phyloP scores from a whole-genome alignment of 2,329 filamentous ascomycete species.

The Alternaria gaisen region DNA sequence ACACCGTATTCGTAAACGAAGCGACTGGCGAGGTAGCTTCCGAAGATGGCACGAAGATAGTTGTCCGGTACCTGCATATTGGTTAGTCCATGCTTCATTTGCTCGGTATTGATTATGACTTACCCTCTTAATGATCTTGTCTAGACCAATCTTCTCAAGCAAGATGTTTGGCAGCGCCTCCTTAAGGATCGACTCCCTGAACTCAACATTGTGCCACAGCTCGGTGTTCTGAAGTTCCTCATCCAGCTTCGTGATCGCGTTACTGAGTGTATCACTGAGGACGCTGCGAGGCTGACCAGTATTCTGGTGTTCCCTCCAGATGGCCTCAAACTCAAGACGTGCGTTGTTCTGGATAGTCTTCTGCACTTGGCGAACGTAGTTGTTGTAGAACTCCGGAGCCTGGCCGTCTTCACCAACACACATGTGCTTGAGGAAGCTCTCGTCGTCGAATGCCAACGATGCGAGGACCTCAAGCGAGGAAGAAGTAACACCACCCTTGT shows the following conservation, averaged over 20 bases:
- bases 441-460: slow-evolving; percentile 91
- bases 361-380: slow-evolving; percentile 92
- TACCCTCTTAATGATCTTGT: slow-evolving; percentile 83
- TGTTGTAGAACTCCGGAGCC: slow-evolving; percentile 88
- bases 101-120: slow-evolving; percentile 39
- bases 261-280: slow-evolving; percentile 88
- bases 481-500: slow-evolving; percentile 98
- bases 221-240: slow-evolving; percentile 95
- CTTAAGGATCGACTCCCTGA: slow-evolving; percentile 78
- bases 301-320: slow-evolving; percentile 91
- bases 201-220: slow-evolving; percentile 83
- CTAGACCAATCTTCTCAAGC: slow-evolving; percentile 87
- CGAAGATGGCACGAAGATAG: slow-evolving; percentile 94
- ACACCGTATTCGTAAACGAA: slow-evolving; percentile 98
- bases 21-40: slow-evolving; percentile 90
- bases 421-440: slow-evolving; percentile 91
- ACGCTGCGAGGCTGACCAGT: slow-evolving; percentile 82
- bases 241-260: slow-evolving; percentile 94
- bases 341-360: slow-evolving; percentile 91
- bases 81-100: slow-evolving; percentile 27
- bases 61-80: slow-evolving; percentile 76
- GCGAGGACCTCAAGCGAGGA: slow-evolving; percentile 96
- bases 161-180: slow-evolving; percentile 88
- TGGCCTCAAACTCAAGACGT: slow-evolving; percentile 92
- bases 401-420: slow-evolving; percentile 81